A percentile compares a stretch with the other conserved stretches of the same genome.
Conservation (phyloP, 371 early-diverging fungal genomes). For the Gilbertella persicaria region DNA sequence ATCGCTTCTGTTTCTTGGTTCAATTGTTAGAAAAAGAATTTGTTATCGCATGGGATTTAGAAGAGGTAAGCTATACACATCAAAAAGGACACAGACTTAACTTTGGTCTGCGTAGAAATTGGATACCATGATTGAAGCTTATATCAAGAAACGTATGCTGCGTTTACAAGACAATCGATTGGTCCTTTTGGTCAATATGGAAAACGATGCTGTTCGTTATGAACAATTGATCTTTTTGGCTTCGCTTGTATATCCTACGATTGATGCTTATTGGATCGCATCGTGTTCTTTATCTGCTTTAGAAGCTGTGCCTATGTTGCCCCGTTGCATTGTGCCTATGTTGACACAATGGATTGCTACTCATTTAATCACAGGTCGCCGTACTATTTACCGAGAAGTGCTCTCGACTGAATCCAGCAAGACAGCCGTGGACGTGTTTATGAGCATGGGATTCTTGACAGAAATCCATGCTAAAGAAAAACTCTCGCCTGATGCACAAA, state of each 20-base stretch:
- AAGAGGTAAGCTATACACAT: conserved; percentile 27
- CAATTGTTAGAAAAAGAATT: conserved; percentile 52
- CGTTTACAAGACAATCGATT: conserved; percentile 21
- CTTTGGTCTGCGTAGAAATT: conserved; percentile 26
- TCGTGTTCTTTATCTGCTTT: conserved; percentile 54
- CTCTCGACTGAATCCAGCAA: conserved; percentile 49
- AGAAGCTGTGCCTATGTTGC: conserved; percentile 50
- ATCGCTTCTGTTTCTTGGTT: conserved; percentile 47
- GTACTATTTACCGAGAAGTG: conserved; percentile 53
- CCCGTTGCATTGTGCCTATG: conserved; percentile 46
- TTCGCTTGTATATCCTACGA: conserved; percentile 47
- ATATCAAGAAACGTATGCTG: conserved; percentile 30
- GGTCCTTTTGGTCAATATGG: conserved; percentile 32
- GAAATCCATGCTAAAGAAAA: conserved; percentile 47
- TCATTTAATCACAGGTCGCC: conserved; percentile 46
- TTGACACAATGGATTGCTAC: conserved; percentile 55
- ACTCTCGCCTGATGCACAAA: conserved; percentile 51
- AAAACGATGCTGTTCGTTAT: conserved; percentile 35
- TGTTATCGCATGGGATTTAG: conserved; percentile 42
- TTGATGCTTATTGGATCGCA: conserved; percentile 55
- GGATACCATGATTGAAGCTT: conserved; percentile 19
- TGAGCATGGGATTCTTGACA: conserved; percentile 45
- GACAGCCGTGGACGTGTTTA: conserved; percentile 46
- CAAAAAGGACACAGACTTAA: neutral
- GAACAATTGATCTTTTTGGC: conserved; percentile 49